phyloP scores from a whole-genome alignment of 2,329 filamentous ascomycete genomes.

The Hymenoscyphus fructigenus region DNA sequence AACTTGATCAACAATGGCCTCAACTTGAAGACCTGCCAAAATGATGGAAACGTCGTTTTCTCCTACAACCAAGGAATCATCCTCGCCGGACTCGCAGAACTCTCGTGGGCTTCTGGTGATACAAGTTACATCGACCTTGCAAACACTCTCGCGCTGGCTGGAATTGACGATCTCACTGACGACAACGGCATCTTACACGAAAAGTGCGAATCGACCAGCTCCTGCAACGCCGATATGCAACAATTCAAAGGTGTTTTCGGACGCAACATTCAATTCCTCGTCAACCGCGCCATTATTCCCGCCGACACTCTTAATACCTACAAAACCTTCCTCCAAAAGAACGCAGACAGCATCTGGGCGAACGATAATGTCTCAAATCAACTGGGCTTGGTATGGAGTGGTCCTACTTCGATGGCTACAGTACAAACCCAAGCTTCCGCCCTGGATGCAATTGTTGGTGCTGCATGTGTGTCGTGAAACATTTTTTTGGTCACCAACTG shows the following conservation, averaged over 20 bases:
- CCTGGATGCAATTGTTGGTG: slow-evolving; percentile 66
- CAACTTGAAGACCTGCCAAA: slow-evolving; percentile 47
- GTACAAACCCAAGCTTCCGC: slow-evolving; percentile 64
- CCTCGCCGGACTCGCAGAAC: slow-evolving; percentile 57
- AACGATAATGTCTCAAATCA: slow-evolving; percentile 53
- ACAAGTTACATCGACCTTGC: slow-evolving; percentile 46
- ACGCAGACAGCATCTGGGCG: slow-evolving; percentile 65
- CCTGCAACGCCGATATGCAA: slow-evolving; percentile 46
- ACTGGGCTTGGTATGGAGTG: slow-evolving; percentile 65
- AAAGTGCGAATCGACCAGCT: slow-evolving; percentile 48
- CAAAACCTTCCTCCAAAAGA: slow-evolving; percentile 54
- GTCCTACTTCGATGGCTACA: slow-evolving; percentile 53
- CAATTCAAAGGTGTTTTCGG: slow-evolving; percentile 75
- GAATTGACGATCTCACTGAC: slow-evolving; percentile 47
- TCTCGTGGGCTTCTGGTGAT: slow-evolving; percentile 48
- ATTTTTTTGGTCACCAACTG: neutral
- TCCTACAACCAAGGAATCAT: slow-evolving; percentile 63
- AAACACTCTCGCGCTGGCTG: slow-evolving; percentile 53
- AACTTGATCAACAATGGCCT: slow-evolving; percentile 56
- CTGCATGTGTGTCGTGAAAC: slow-evolving; percentile 35
- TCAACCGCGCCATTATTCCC: slow-evolving; percentile 36
- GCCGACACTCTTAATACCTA: slow-evolving; percentile 39
- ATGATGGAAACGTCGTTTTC: slow-evolving; percentile 45
- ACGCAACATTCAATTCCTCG: slow-evolving; percentile 60
- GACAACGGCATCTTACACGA: slow-evolving; percentile 52